Evolutionary conservation across 1,139 yeast species (phyloP).

Genomic region (Nakaseomyces nivariensis): DNA sequence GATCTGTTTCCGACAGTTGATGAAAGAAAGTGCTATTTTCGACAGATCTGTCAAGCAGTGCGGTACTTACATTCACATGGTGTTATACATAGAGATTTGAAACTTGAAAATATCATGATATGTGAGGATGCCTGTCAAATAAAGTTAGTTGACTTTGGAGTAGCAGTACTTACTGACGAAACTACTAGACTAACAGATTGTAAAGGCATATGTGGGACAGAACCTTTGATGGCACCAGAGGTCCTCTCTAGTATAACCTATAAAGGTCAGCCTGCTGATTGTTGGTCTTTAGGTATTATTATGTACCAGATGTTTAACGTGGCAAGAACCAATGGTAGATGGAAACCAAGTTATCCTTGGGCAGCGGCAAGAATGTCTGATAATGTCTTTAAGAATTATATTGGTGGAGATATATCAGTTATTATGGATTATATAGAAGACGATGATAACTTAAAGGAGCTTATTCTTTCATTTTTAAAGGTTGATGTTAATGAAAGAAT

Average conservation of each 20-base stretch:
- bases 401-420: not conserved
- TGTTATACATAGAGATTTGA: slow-evolving; percentile 8
- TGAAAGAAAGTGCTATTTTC: slow-evolving; percentile 6
- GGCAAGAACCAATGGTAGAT: not conserved
- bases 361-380: slow-evolving; percentile 4
- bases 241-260: slow-evolving; percentile 5
- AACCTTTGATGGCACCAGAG: slow-evolving; percentile 9
- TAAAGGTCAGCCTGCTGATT: slow-evolving; percentile 7
- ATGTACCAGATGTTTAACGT: slow-evolving; percentile 8
- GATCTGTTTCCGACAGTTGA: slow-evolving; percentile 4
- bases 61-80: slow-evolving; percentile 5
- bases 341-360: slow-evolving; percentile 8
- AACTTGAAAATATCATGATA: slow-evolving; percentile 9
- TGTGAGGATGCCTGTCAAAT: slow-evolving; percentile 4
- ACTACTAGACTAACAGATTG: not conserved
- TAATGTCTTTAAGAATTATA: slow-evolving; percentile 1
- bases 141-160: slow-evolving; percentile 10
- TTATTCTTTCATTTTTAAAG: slow-evolving; percentile 3
- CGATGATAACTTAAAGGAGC: not conserved
- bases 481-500: slow-evolving; percentile 3
- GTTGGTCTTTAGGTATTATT: slow-evolving; percentile 9
- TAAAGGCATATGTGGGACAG: slow-evolving; percentile 8
- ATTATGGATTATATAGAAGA: not conserved
- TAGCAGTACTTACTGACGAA: slow-evolving; percentile 3
- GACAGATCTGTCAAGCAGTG: slow-evolving; percentile 6